These are phyloP conservation scores for Oryza glumipatula DNA, from an alignment of 176 grass and related monocot genomes.

Conservation along the genomic window DNA sequence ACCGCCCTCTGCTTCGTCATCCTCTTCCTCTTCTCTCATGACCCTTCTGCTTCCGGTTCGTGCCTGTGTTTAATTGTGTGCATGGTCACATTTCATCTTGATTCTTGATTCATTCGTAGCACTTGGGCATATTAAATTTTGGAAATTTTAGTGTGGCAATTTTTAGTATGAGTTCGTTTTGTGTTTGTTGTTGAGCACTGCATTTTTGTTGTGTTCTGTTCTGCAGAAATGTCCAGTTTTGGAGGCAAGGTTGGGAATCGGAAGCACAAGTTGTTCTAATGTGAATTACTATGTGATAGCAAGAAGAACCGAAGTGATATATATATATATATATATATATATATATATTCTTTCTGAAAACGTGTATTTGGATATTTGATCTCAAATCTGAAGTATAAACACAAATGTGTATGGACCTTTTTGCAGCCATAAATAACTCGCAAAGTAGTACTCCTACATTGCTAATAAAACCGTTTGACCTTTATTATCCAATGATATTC, in stretches of 20 bases:
- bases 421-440: not conserved
- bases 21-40: constrained; percentile 56
- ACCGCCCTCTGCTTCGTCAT: constrained; percentile 45
- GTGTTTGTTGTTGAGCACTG: not conserved
- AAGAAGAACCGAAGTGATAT: not conserved
- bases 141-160: too few relatives aligned
- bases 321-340: not conserved
- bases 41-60: constrained; percentile 27
- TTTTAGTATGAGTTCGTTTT: not conserved
- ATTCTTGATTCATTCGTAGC: too few relatives aligned
- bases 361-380: constrained; percentile 1
- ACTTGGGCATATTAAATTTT: too few relatives aligned
- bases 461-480: not conserved
- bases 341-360: not conserved
- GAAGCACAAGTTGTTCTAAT: constrained; percentile 40
- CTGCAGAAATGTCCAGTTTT: constrained; percentile 45
- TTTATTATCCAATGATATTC: constrained; percentile 26
- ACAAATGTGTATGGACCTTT: not conserved
- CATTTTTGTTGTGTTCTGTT: not conserved
- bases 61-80: too few relatives aligned
- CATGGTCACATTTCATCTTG: too few relatives aligned
- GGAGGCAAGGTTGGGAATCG: constrained; percentile 10
- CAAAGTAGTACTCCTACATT: not conserved
- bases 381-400: constrained; percentile 14
- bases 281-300: not conserved